A percentile compares a stretch with the other conserved stretches of the same genome.
phyloP scores from a whole-genome alignment of 108 stramenopile genomes.

The Cyclotella choctawhatcheeana region DNA sequence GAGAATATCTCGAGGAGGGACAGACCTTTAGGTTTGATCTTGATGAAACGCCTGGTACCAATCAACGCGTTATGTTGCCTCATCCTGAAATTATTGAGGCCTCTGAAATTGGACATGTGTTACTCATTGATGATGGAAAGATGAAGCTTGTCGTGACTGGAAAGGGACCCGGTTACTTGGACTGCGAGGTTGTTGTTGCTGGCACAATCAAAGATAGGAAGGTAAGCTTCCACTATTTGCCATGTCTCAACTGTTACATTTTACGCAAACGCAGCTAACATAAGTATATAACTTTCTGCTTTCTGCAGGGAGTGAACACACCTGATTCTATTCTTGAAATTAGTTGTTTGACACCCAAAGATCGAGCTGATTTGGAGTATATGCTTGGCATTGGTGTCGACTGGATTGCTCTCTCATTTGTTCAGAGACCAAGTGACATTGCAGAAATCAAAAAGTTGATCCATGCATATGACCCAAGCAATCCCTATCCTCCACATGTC shows the following conservation, averaged over 20 bases:
- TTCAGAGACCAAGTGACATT: conserved; percentile 90
- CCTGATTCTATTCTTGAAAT: conserved; percentile 94
- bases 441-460: conserved; percentile 84
- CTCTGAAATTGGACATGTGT: conserved; percentile 84
- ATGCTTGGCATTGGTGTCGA: conserved; percentile 92
- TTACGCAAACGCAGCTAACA: too few relatives aligned
- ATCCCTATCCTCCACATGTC: conserved; percentile 73
- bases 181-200: conserved; percentile 87
- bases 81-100: conserved; percentile 95
- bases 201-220: conserved; percentile 91
- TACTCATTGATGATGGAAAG: conserved; percentile 96
- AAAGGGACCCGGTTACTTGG: conserved; percentile 83
- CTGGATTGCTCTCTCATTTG: conserved; percentile 96
- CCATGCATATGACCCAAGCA: conserved; percentile 65
- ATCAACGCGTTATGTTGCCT: conserved; percentile 85
- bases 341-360: conserved; percentile 91
- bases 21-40: conserved; percentile 91
- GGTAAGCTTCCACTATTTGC: conserved; percentile 8
- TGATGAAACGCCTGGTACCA: conserved; percentile 82
- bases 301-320: conserved; percentile 84
- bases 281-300: not conserved
- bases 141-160: conserved; percentile 86
- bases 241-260: not conserved
- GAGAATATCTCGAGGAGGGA: conserved; percentile 76
- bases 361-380: conserved; percentile 89